These are phyloP conservation scores for Raddia guianensis DNA, from an alignment of 176 grass and related monocot genomes.

Conservation along the genomic window DNA sequence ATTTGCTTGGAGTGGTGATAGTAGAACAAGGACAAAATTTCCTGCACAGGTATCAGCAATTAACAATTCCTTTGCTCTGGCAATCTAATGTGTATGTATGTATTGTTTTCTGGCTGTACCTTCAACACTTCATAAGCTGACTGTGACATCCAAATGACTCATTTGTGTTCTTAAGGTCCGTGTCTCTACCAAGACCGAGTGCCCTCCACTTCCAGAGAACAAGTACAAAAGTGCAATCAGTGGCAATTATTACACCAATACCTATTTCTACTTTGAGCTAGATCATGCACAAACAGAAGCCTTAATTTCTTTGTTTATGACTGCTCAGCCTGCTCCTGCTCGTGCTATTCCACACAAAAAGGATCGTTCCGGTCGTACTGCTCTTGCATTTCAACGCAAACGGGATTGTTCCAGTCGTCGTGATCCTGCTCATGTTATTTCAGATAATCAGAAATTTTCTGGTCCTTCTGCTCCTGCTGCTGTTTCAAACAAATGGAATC, in stretches of 20 bases:
- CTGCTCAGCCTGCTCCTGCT: slow-evolving; percentile 21
- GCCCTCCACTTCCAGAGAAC: slow-evolving; percentile 59
- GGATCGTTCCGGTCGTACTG: not conserved
- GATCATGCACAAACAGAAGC: slow-evolving; percentile 70
- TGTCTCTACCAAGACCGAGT: slow-evolving; percentile 45
- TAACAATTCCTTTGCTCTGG: not conserved
- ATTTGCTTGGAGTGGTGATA: slow-evolving; percentile 82
- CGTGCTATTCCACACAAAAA: slow-evolving; percentile 23
- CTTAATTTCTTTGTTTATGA: slow-evolving; percentile 68
- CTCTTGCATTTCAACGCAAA: slow-evolving; percentile 24
- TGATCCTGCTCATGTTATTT: slow-evolving; percentile 26
- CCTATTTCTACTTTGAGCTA: slow-evolving; percentile 78
- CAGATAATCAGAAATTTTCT: not conserved
- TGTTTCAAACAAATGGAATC: slow-evolving; percentile 21
- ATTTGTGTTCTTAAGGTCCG: slow-evolving; percentile 64
- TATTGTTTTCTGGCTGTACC: slow-evolving; percentile 38
- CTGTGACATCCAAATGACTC: slow-evolving; percentile 1
- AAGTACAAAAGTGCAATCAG: slow-evolving; percentile 68
- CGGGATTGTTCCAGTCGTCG: not conserved
- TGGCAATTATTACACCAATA: slow-evolving; percentile 54
- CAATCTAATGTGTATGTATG: slow-evolving; percentile 4
- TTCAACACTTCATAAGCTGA: slow-evolving; percentile 21
- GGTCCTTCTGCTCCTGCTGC: slow-evolving; percentile 8
- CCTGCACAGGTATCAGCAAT: slow-evolving; percentile 69
- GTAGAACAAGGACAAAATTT: slow-evolving; percentile 62